A percentile compares a stretch with the other conserved stretches of the same genome.
Conservation (phyloP, 1,284 basidiomycete species). For the Earliella scabrosa region DNA sequence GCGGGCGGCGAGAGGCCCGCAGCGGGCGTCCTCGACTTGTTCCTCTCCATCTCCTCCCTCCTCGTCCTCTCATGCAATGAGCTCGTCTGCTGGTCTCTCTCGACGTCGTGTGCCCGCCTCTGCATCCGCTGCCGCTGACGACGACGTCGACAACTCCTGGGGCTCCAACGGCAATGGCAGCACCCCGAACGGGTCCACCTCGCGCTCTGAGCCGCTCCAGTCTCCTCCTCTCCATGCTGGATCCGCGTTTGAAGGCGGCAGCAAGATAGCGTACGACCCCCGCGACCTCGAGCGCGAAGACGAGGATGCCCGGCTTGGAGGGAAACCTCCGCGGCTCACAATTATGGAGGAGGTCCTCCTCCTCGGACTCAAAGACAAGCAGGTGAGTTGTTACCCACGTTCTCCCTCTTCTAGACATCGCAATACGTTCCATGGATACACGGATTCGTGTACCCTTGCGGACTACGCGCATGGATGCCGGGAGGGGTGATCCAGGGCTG, state of each 20-base stretch:
- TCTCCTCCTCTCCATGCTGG: constrained; percentile 55
- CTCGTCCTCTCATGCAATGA: constrained; percentile 38
- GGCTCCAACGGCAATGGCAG: constrained; percentile 34
- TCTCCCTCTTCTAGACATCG: constrained; percentile 4
- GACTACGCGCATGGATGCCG: no score
- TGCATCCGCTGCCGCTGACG: constrained; percentile 37
- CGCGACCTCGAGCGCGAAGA: constrained; percentile 83
- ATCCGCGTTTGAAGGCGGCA: constrained; percentile 81
- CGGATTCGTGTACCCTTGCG: no score
- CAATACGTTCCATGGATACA: no score
- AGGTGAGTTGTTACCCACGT: constrained; percentile 51
- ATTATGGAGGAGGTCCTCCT: constrained; percentile 97
- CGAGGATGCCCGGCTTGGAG: constrained; percentile 70
- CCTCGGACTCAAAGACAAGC: constrained; percentile 90
- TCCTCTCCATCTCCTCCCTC: constrained; percentile 5
- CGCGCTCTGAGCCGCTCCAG: constrained; percentile 28
- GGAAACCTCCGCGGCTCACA: constrained; percentile 85
- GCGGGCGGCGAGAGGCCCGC: no score
- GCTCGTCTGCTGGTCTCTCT: constrained; percentile 50
- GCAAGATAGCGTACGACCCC: constrained; percentile 93
- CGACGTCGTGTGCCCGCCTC: constrained; percentile 53
- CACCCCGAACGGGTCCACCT: constrained; percentile 38
- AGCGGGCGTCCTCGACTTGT: constrained; percentile 4
- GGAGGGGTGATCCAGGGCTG: no score
- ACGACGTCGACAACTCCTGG: constrained; percentile 37